Evolutionary conservation across 164 flowering plant genomes (phyloP).

Genomic region (Tinospora cordifolia): DNA sequence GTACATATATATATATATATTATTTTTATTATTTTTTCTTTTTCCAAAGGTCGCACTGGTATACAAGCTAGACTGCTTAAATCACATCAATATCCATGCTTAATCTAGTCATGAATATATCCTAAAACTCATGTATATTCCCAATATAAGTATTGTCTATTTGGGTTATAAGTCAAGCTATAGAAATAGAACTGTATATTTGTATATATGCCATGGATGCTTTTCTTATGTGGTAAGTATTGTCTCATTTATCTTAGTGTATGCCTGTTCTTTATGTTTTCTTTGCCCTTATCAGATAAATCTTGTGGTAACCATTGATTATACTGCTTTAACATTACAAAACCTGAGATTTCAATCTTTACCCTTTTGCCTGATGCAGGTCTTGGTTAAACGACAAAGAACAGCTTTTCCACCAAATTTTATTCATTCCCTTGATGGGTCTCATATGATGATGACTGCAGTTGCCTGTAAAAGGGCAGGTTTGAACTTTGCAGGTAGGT

Average conservation of each 20-base stretch:
- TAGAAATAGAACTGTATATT: too few species aligned
- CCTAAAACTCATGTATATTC: background rate
- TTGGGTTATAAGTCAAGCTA: background rate
- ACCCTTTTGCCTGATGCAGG: slow-evolving; percentile 28
- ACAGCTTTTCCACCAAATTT: slow-evolving; percentile 98
- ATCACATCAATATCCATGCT: too few species aligned
- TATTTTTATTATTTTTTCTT: too few species aligned
- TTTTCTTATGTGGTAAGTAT: too few species aligned
- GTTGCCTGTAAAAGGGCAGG: slow-evolving; percentile 88
- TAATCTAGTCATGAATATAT: too few species aligned
- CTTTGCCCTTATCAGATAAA: background rate
- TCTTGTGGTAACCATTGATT: background rate
- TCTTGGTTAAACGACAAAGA: slow-evolving; percentile 76
- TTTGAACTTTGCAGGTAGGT: slow-evolving; percentile 82
- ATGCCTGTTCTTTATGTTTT: background rate
- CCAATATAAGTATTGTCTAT: background rate
- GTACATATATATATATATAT: too few species aligned
- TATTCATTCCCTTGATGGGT: slow-evolving; percentile 96
- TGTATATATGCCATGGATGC: too few species aligned
- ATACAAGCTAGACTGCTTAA: too few species aligned
- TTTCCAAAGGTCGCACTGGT: too few species aligned
- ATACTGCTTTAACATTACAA: background rate
- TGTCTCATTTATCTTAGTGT: too few species aligned
- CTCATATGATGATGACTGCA: slow-evolving; percentile 99
- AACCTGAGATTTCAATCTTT: background rate